Conservation (phyloP, 1,139 yeast genomes). For the Scheffersomyces segobiensis region DNA sequence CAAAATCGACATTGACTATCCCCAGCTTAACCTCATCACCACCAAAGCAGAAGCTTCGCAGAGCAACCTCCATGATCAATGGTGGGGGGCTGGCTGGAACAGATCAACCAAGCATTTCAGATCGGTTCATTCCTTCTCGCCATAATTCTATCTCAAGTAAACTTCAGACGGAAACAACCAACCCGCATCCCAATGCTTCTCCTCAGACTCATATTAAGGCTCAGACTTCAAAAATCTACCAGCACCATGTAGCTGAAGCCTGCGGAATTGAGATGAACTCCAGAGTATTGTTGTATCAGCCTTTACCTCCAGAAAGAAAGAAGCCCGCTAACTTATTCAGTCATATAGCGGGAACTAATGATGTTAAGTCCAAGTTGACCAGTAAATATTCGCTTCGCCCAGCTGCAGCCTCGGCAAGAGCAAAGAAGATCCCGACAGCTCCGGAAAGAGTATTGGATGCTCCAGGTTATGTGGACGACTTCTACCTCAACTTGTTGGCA, state of each 20-base stretch:
- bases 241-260: slow-evolving; percentile 88
- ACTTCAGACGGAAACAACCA: slow-evolving; percentile 28
- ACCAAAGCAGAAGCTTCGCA: slow-evolving; percentile 28
- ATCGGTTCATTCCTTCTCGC: slow-evolving; percentile 48
- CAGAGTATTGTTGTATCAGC: slow-evolving; percentile 83
- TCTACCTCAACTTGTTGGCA: slow-evolving; percentile 79
- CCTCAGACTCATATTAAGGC: slow-evolving; percentile 62
- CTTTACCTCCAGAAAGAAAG: slow-evolving; percentile 76
- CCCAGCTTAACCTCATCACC: slow-evolving; percentile 13
- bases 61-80: slow-evolving; percentile 36
- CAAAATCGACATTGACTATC: slow-evolving; percentile 19
- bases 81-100: slow-evolving; percentile 24
- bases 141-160: slow-evolving; percentile 44
- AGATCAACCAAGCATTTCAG: slow-evolving; percentile 26
- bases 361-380: slow-evolving; percentile 10
- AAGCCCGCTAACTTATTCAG: slow-evolving; percentile 54
- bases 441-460: slow-evolving; percentile 96
- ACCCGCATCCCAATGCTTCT: slow-evolving; percentile 49
- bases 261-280: slow-evolving; percentile 88
- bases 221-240: slow-evolving; percentile 70
- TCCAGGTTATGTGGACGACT: slow-evolving; percentile 92
- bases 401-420: slow-evolving; percentile 52
- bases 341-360: slow-evolving; percentile 10
- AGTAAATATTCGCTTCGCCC: slow-evolving; percentile 33
- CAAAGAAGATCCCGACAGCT: slow-evolving; percentile 77